Evolutionary conservation across 148 eudicot species (phyloP).

Genomic region (Simmondsia chinensis): DNA sequence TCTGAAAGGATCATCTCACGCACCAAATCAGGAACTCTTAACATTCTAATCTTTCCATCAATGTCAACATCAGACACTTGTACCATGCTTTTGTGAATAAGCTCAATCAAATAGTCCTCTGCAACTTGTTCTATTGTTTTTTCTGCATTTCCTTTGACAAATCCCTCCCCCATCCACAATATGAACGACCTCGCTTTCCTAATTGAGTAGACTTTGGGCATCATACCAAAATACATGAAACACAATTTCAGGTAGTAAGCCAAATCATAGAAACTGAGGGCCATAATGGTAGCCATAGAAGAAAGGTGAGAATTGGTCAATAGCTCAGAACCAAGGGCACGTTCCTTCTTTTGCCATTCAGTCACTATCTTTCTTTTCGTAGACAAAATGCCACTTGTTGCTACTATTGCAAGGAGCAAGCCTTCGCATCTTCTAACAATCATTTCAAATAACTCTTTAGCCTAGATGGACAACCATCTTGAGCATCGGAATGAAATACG

Average conservation of each 20-base stretch:
- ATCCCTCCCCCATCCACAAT: conserved; percentile 25
- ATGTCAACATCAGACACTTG: neutral
- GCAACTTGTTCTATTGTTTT: conserved; percentile 11
- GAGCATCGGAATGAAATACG: neutral
- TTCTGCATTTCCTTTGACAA: conserved; percentile 1
- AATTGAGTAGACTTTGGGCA: neutral
- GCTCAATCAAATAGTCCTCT: conserved; percentile 14
- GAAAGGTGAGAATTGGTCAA: neutral
- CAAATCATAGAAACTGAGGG: neutral
- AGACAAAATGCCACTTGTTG: neutral
- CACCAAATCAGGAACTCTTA: conserved; percentile 11
- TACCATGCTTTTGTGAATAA: conserved; percentile 17
- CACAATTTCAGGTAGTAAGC: neutral
- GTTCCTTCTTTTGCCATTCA: neutral
- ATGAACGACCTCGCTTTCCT: conserved; percentile 14
- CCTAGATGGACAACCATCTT: neutral
- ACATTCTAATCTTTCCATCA: conserved; percentile 11
- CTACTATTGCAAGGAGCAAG: neutral
- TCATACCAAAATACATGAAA: neutral
- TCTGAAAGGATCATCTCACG: too few relatives aligned
- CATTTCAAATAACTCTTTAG: neutral
- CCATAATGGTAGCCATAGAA: neutral
- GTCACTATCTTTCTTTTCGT: neutral
- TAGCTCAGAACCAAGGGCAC: neutral
- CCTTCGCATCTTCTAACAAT: neutral